Percentiles rank a stretch among this genome's conserved stretches.
Evolutionary conservation across 2,329 filamentous ascomycete genomes (phyloP).

Genomic region (Ustilaginoidea virens): DNA sequence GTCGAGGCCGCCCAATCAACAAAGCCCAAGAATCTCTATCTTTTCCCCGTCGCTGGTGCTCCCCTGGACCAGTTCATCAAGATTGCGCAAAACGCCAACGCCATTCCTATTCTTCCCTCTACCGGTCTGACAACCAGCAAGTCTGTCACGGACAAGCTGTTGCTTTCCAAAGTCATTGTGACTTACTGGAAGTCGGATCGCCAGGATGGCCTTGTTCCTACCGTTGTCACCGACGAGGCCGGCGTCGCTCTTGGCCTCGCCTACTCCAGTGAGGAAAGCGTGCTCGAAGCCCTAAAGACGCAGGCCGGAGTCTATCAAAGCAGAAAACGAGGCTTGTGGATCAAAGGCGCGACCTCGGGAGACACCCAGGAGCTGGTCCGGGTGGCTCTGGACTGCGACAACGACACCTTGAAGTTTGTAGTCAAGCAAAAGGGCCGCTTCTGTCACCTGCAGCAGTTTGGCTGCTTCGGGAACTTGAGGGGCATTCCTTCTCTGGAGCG

Average conservation of each 20-base stretch:
- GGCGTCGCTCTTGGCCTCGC: constrained; percentile 77
- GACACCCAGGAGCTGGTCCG: constrained; percentile 82
- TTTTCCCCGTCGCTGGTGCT: constrained; percentile 32
- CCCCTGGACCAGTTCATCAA: constrained; percentile 31
- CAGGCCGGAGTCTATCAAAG: constrained; percentile 82
- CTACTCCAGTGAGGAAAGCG: constrained; percentile 85
- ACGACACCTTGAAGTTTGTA: constrained; percentile 78
- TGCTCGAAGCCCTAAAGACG: constrained; percentile 71
- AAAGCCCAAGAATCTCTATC: constrained; percentile 31
- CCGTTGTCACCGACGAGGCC: constrained; percentile 78
- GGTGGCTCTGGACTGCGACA: constrained; percentile 81
- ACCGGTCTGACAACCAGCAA: constrained; percentile 53
- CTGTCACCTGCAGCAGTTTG: constrained; percentile 84
- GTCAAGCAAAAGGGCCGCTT: constrained; percentile 85
- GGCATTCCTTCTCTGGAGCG: constrained; percentile 78
- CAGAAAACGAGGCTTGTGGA: constrained; percentile 87
- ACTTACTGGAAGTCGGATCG: constrained; percentile 68
- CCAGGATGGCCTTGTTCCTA: constrained; percentile 71
- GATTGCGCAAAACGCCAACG: constrained; percentile 32
- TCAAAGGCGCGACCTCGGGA: constrained; percentile 89
- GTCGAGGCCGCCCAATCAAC: constrained; percentile 27
- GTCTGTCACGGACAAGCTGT: constrained; percentile 35
- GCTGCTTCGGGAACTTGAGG: constrained; percentile 75
- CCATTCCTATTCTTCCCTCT: constrained; percentile 62
- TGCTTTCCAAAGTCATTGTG: constrained; percentile 57